These are phyloP conservation scores for Aspergillus sclerotialis DNA, from an alignment of 2,329 filamentous ascomycete genomes.

Conservation along the genomic window DNA sequence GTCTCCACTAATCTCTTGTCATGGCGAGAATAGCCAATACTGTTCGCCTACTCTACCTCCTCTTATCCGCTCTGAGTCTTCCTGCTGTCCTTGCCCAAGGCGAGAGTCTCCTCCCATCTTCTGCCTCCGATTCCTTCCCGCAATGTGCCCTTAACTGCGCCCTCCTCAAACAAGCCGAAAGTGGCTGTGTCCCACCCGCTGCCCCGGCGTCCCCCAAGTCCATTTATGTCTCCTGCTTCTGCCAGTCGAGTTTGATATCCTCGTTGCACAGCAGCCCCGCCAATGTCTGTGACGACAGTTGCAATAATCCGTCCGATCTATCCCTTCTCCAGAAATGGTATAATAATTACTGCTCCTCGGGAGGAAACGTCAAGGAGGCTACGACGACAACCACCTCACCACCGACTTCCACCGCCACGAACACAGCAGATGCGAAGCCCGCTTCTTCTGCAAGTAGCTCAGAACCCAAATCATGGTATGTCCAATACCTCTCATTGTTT, in stretches of 20 bases:
- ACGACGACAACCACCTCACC: constrained; percentile 22
- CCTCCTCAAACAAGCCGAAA: constrained; percentile 62
- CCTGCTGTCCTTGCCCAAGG: constrained; percentile 16
- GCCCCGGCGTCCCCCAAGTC: constrained; percentile 41
- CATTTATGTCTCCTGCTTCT: constrained; percentile 67
- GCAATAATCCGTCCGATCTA: constrained; percentile 47
- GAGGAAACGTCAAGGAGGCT: constrained; percentile 33
- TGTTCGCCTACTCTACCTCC: too few relatives aligned
- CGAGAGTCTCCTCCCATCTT: constrained; percentile 27
- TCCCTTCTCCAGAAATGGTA: constrained; percentile 64
- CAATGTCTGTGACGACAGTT: constrained; percentile 57
- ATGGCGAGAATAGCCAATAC: too few relatives aligned
- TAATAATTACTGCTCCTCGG: constrained; percentile 53
- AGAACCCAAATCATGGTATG: too few relatives aligned
- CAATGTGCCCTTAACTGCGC: constrained; percentile 55
- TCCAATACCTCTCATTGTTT: constrained; percentile 2
- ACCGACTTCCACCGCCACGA: constrained; percentile 11
- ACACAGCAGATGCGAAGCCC: constrained; percentile 9
- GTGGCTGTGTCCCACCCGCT: constrained; percentile 59
- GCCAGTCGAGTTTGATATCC: constrained; percentile 54
- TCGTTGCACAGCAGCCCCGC: constrained; percentile 50
- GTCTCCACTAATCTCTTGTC: constrained; percentile 9
- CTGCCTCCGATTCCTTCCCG: constrained; percentile 47
- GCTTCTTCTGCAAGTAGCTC: background rate
- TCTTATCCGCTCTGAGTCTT: constrained; percentile 7